These are phyloP conservation scores for Sporothrix humicola DNA, from an alignment of 2,329 filamentous ascomycete species.

Conservation along the genomic window DNA sequence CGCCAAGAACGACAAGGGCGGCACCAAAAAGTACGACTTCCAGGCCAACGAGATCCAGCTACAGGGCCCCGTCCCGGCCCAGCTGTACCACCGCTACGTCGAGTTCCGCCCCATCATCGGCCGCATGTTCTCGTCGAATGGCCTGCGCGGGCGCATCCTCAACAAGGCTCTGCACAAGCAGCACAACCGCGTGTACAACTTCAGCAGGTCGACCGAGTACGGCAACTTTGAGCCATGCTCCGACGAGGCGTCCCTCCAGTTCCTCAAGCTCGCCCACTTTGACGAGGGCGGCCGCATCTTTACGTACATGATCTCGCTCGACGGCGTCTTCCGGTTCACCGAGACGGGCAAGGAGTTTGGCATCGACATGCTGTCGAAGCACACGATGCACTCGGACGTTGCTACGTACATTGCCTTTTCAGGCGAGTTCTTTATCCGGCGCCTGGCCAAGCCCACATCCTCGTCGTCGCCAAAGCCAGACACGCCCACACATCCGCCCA, in stretches of 20 bases:
- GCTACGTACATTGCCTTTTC: constrained; percentile 89
- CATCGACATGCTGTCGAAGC: constrained; percentile 90
- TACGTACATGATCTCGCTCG: constrained; percentile 89
- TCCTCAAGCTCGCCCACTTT: constrained; percentile 84
- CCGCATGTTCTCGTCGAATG: constrained; percentile 81
- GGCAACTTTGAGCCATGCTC: constrained; percentile 71
- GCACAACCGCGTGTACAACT: constrained; percentile 88
- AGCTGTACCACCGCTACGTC: constrained; percentile 89
- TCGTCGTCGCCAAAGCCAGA: constrained; percentile 52
- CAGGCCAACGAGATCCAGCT: constrained; percentile 93
- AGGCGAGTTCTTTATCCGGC: constrained; percentile 89
- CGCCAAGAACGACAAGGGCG: not conserved
- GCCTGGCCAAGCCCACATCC: constrained; percentile 59
- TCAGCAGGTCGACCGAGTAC: constrained; percentile 74
- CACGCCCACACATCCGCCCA: constrained; percentile 59
- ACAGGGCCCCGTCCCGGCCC: constrained; percentile 76
- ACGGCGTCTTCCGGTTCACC: constrained; percentile 86
- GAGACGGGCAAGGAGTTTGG: constrained; percentile 96
- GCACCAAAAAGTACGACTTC: constrained; percentile 62
- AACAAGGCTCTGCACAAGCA: constrained; percentile 90
- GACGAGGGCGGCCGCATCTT: constrained; percentile 86
- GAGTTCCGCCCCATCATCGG: constrained; percentile 91
- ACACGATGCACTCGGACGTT: constrained; percentile 96
- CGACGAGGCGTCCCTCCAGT: constrained; percentile 74
- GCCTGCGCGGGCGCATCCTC: constrained; percentile 77